A percentile compares a stretch with the other conserved stretches of the same genome.
Evolutionary conservation across 2,329 filamentous ascomycete species (phyloP).

Genomic region (Claviceps humidiphila): DNA sequence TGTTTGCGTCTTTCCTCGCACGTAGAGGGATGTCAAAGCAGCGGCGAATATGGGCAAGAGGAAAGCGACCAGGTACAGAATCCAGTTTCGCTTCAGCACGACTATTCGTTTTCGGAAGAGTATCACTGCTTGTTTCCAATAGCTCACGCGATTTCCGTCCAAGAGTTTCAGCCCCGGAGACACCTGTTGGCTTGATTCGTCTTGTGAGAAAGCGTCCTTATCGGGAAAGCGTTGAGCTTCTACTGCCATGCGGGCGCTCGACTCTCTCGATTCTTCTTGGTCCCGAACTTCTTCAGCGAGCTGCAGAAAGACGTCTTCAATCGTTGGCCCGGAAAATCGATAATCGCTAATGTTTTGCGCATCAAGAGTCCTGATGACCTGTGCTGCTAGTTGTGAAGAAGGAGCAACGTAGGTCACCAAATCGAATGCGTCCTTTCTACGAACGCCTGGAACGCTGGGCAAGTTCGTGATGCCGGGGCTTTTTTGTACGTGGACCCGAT

Average conservation of each 20-base stretch:
- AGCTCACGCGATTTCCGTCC: slow-evolving; percentile 56
- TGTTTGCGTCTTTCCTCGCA: slow-evolving; percentile 40
- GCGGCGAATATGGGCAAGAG: slow-evolving; percentile 68
- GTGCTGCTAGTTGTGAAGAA: slow-evolving; percentile 55
- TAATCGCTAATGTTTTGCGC: slow-evolving; percentile 57
- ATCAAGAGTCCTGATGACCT: slow-evolving; percentile 59
- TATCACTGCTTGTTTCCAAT: slow-evolving; percentile 56
- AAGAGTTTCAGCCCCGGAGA: slow-evolving; percentile 39
- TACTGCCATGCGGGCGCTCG: slow-evolving; percentile 10
- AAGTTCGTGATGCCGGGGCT: slow-evolving; percentile 33
- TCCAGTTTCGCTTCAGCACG: slow-evolving; percentile 64
- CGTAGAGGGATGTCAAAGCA: slow-evolving; percentile 64
- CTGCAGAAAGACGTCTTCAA: slow-evolving; percentile 84
- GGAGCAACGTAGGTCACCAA: slow-evolving; percentile 60
- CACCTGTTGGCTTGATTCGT: slow-evolving; percentile 7
- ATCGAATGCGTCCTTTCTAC: slow-evolving; percentile 50
- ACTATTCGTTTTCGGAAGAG: slow-evolving; percentile 67
- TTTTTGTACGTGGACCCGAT: slow-evolving; percentile 64
- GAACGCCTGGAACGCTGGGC: slow-evolving; percentile 40
- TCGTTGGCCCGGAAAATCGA: slow-evolving; percentile 74
- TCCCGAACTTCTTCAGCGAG: slow-evolving; percentile 66
- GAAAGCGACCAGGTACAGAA: slow-evolving; percentile 63
- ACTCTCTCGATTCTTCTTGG: slow-evolving; percentile 25
- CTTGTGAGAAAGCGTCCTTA: slow-evolving; percentile 12
- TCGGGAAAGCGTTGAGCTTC: slow-evolving; percentile 12